Base-by-base conservation (phyloP, 352 stramenopile genomes). In the Phytophthora citrophthora region DNA sequence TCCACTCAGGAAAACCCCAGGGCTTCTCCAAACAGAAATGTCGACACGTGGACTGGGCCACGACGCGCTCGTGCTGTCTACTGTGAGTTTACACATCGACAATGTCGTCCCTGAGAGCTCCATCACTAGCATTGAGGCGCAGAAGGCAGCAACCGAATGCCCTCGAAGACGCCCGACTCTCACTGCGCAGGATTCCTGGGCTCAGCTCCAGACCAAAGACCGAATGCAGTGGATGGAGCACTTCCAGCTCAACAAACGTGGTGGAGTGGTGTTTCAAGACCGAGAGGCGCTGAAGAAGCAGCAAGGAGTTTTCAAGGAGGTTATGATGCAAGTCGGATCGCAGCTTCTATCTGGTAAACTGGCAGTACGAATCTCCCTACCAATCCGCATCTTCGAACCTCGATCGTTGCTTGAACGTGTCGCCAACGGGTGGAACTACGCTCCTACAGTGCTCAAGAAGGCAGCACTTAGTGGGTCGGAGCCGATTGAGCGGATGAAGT, bases 311-410 rank as follows among this genome's bases (percentile, higher is more conserved):
- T 77, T 92, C 61, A 92, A 91, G 49, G 83, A 92, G 6, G 67
- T 94, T 31, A 89, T 94, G 85, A 50, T 88, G 46, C 80, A 91
- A 38, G 81, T 92, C 10, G 83, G 85, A 18, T 80, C 81, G 24
- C 81, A 91, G 47, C 52, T 94, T 8, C 61, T 94, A 12, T 81
- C 72, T 1, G 85, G 85, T 36, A 94, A 91, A 47, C 59, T 90
- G 2, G 79, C 76, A 0, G 81, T 92, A 27, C 76, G 83, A 47
- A 88, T 91, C 40, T 94, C 83, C 44, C 61, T 92, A 31, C 83
- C 83, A 24, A 90, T 94, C 41, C 81, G 77, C 29, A 88, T 92
- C 54, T 94, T 94, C 48, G 83, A 92, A 65, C 76, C 81, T 0
- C 79, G 81, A 16, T 89, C 83, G 40, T 52, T 92, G 32, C 78